Evolutionary conservation across 1,139 yeast species (phyloP).

Genomic region (Maudiozyma humilis): DNA sequence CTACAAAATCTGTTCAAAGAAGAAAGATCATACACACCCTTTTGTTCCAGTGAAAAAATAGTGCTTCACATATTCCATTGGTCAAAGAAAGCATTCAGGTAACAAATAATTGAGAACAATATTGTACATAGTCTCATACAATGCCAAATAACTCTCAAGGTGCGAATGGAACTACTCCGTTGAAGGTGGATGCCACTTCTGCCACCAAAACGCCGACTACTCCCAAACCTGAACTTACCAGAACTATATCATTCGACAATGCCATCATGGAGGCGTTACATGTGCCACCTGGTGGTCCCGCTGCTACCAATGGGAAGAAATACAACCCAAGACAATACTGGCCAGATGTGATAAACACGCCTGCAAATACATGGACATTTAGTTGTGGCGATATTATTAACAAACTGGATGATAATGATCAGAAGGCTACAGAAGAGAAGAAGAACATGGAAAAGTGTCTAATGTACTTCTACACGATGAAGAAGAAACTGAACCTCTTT

Average conservation of each 20-base stretch:
- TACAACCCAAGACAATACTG: constrained; percentile 27
- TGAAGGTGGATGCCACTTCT: not conserved
- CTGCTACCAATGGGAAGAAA: not conserved
- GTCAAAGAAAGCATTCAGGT: too few species aligned
- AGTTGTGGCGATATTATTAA: constrained; percentile 27
- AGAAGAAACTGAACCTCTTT: constrained; percentile 28
- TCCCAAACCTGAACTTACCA: not conserved
- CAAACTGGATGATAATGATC: constrained; percentile 22
- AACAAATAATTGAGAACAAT: too few species aligned
- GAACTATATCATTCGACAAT: constrained; percentile 2
- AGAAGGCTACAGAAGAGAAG: constrained; percentile 20
- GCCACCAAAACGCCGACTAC: not conserved
- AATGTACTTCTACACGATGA: constrained; percentile 29
- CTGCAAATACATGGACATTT: constrained; percentile 28
- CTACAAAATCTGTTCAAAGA: too few species aligned
- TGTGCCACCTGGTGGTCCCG: not conserved
- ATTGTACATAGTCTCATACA: too few species aligned
- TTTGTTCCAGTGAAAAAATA: too few species aligned
- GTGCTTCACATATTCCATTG: too few species aligned
- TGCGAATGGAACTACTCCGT: too few species aligned
- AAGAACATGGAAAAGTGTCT: constrained; percentile 30
- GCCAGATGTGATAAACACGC: constrained; percentile 31
- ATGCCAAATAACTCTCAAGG: too few species aligned
- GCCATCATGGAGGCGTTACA: constrained; percentile 3
- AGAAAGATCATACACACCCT: too few species aligned